Evolutionary conservation across 192 early-diverging fungal species (phyloP).

Genomic region (Chytriomyces sp.): DNA sequence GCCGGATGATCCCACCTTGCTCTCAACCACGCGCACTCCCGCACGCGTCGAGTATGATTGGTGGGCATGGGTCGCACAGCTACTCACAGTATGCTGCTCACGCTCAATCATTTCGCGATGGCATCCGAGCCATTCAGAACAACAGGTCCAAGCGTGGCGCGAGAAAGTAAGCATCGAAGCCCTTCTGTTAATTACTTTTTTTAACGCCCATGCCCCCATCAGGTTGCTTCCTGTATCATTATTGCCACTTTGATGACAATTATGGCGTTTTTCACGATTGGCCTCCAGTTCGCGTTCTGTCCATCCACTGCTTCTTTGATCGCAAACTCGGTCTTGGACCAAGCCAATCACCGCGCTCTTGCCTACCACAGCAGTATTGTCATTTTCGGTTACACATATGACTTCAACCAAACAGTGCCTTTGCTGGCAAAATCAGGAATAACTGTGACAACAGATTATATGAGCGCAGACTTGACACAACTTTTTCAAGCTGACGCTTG

Average conservation of each 20-base stretch:
- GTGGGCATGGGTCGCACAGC: constrained; percentile 38
- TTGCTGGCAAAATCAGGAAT: constrained; percentile 21
- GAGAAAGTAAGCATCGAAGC: constrained; percentile 42
- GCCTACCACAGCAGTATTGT: constrained; percentile 38
- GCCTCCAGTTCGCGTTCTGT: constrained; percentile 46
- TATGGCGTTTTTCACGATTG: constrained; percentile 51
- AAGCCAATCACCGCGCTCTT: constrained; percentile 35
- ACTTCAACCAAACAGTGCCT: constrained; percentile 31
- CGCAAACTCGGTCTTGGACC: constrained; percentile 32
- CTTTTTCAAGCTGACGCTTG: constrained; percentile 25
- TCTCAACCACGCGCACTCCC: too few species aligned
- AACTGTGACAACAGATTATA: constrained; percentile 36
- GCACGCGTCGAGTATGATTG: constrained; percentile 33
- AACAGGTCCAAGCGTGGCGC: constrained; percentile 50
- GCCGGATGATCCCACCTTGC: too few species aligned
- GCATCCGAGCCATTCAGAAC: constrained; percentile 37
- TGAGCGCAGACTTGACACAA: constrained; percentile 38
- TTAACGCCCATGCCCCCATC: not conserved
- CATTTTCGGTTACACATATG: constrained; percentile 36
- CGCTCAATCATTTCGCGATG: constrained; percentile 21
- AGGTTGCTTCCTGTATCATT: constrained; percentile 50
- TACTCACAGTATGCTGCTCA: constrained; percentile 43
- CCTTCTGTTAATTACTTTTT: not conserved
- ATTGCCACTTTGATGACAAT: constrained; percentile 36
- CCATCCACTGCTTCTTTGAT: constrained; percentile 2